phyloP scores from a whole-genome alignment of 768 basidiomycete genomes.

The Holtermannia corniformis region DNA sequence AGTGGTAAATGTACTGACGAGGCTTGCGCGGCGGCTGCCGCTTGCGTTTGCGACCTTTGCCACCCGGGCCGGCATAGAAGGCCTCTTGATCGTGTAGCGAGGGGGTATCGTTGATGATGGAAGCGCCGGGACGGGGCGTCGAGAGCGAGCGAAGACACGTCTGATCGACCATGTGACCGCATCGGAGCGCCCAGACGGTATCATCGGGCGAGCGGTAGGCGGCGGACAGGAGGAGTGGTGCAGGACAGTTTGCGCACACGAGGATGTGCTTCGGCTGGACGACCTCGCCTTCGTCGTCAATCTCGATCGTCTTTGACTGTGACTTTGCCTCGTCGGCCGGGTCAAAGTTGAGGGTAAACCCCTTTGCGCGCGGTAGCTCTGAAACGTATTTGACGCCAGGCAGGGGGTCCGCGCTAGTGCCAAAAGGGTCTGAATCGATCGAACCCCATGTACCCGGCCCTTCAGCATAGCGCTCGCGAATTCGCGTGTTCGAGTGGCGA shows the following conservation, averaged over 20 bases:
- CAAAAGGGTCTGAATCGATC: not conserved
- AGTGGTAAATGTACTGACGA: not conserved
- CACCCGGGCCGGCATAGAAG: not conserved
- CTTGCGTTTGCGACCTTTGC: not conserved
- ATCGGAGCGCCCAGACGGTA: conserved; percentile 26
- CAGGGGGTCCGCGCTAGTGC: not conserved
- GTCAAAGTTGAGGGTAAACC: conserved; percentile 28
- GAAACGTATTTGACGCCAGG: not conserved
- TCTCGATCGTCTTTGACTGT: conserved; percentile 14
- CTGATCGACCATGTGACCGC: conserved; percentile 37
- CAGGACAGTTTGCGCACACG: conserved; percentile 22
- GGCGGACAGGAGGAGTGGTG: conserved; percentile 25
- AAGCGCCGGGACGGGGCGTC: conserved; percentile 14
- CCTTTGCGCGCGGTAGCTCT: not conserved
- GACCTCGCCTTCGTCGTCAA: conserved; percentile 30
- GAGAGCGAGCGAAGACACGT: conserved; percentile 25
- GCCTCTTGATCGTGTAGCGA: not conserved
- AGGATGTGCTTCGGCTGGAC: conserved; percentile 12
- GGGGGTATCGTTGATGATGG: not conserved
- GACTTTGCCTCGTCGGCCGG: conserved; percentile 8
- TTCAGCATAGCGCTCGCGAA: not conserved
- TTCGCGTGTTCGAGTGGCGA: too few species aligned
- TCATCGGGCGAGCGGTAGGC: conserved; percentile 24
- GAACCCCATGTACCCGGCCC: not conserved
- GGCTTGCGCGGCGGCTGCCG: not conserved